Percentiles rank a stretch among this genome's conserved stretches.
These are phyloP conservation scores for Trypanosoma avium DNA, from an alignment of 208 protist genomes.

Conservation along the genomic window DNA sequence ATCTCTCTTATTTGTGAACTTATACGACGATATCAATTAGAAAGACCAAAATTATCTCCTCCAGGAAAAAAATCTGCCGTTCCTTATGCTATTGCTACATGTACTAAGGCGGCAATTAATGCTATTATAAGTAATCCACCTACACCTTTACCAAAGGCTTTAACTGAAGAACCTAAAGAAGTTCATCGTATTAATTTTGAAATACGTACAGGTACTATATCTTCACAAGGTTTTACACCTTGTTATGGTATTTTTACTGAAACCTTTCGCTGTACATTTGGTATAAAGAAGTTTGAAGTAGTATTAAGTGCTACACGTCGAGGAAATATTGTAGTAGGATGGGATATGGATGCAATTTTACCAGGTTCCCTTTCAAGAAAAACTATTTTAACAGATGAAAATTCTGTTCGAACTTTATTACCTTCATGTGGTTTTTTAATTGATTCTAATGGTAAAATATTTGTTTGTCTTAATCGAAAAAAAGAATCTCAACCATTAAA, in stretches of 20 bases:
- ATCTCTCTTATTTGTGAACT: conserved; percentile 79
- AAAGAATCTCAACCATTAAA: conserved; percentile 48
- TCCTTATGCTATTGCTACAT: conserved; percentile 75
- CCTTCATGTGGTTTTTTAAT: conserved; percentile 82
- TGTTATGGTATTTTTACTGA: conserved; percentile 60
- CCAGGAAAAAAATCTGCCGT: conserved; percentile 41
- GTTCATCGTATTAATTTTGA: conserved; percentile 59
- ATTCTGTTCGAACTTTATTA: conserved; percentile 21
- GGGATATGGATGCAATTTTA: conserved; percentile 40
- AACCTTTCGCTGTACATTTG: conserved; percentile 41
- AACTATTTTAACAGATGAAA: neutral
- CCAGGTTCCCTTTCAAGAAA: conserved; percentile 6
- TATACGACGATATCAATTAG: conserved; percentile 59
- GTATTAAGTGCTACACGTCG: conserved; percentile 43
- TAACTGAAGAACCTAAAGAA: conserved; percentile 40
- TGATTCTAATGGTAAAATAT: conserved; percentile 65
- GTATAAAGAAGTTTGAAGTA: conserved; percentile 61
- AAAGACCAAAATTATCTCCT: conserved; percentile 31
- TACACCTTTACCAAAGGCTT: conserved; percentile 55
- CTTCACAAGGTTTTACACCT: conserved; percentile 16
- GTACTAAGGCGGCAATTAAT: conserved; percentile 49
- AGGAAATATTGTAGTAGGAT: conserved; percentile 73
- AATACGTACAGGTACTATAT: conserved; percentile 24
- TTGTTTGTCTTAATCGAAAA: conserved; percentile 52
- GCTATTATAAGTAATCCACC: conserved; percentile 64